Conservation (phyloP, 768 basidiomycete genomes). For the Phaffia tasmanica region DNA sequence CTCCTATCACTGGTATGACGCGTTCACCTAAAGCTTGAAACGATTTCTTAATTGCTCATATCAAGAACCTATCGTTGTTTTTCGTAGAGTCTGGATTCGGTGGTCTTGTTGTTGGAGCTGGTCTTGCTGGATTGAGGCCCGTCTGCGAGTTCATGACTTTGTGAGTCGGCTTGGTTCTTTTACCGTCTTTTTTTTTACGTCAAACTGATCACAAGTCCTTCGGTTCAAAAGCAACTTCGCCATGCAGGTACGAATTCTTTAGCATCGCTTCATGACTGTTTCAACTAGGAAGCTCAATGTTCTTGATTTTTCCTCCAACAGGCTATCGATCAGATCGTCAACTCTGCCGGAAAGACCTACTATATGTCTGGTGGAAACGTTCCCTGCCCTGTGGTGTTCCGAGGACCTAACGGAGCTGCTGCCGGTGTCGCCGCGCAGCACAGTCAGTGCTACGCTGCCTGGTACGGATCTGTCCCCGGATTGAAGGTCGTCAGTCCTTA, state of each 20-base stretch:
- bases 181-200: slow-evolving; percentile 71
- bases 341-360: slow-evolving; percentile 99
- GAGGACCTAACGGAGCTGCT: slow-evolving; percentile 97
- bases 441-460: slow-evolving; percentile 92
- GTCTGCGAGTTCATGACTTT: slow-evolving; percentile 48
- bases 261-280: background rate
- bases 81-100: slow-evolving; percentile 94
- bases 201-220: background rate
- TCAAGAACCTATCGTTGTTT: too few relatives aligned
- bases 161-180: slow-evolving; percentile 25
- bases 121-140: slow-evolving; percentile 84
- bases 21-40: background rate
- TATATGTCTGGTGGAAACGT: slow-evolving; percentile 99
- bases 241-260: slow-evolving; percentile 53
- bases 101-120: slow-evolving; percentile 89
- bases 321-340: slow-evolving; percentile 99
- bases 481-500: slow-evolving; percentile 96
- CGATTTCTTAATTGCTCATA: too few relatives aligned
- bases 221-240: slow-evolving; percentile 92
- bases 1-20: slow-evolving; percentile 25
- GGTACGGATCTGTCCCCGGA: slow-evolving; percentile 68
- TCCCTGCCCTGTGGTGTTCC: slow-evolving; percentile 96
- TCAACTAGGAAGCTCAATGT: background rate
- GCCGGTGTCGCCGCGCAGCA: slow-evolving; percentile 94
- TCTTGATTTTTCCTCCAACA: slow-evolving; percentile 28